phyloP scores from a whole-genome alignment of 805 yeast species.

The Metschnikowia kunwiensis region DNA sequence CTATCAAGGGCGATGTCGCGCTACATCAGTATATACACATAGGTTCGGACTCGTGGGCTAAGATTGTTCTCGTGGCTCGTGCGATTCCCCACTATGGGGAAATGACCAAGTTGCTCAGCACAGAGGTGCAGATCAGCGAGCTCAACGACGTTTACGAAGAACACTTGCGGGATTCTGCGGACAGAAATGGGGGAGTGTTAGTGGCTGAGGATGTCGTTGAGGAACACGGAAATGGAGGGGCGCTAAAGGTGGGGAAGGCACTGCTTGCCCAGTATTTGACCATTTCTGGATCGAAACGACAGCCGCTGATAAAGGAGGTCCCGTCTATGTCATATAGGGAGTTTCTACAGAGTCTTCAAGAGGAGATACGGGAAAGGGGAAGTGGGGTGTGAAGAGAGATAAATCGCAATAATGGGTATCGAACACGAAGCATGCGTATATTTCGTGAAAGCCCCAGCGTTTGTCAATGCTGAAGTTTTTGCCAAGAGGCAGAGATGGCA shows the following conservation, averaged over 20 bases:
- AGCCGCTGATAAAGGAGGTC: not conserved
- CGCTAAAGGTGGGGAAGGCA: not conserved
- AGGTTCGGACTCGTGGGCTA: slow-evolving; percentile 52
- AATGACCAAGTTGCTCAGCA: slow-evolving; percentile 3
- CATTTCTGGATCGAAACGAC: too few relatives aligned
- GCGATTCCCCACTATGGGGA: slow-evolving; percentile 19
- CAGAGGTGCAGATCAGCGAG: slow-evolving; percentile 17
- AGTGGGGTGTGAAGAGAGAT: too few relatives aligned
- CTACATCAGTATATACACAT: slow-evolving; percentile 38
- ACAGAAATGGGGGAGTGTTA: not conserved
- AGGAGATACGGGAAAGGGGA: too few relatives aligned
- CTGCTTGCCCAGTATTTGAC: slow-evolving; percentile 1
- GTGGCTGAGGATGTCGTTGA: not conserved
- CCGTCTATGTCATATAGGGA: too few relatives aligned
- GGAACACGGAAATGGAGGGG: not conserved
- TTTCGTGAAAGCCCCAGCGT: too few relatives aligned
- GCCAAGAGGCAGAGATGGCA: too few relatives aligned
- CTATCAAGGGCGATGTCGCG: slow-evolving; percentile 4
- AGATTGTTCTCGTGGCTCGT: slow-evolving; percentile 39
- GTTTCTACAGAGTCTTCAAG: too few relatives aligned
- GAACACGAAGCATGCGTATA: too few relatives aligned
- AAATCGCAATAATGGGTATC: too few relatives aligned
- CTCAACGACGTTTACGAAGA: slow-evolving; percentile 19
- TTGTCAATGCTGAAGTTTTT: too few relatives aligned
- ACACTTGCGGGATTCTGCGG: slow-evolving; percentile 3